phyloP scores from a whole-genome alignment of 352 stramenopile species.

The Phytopythium helicoides region DNA sequence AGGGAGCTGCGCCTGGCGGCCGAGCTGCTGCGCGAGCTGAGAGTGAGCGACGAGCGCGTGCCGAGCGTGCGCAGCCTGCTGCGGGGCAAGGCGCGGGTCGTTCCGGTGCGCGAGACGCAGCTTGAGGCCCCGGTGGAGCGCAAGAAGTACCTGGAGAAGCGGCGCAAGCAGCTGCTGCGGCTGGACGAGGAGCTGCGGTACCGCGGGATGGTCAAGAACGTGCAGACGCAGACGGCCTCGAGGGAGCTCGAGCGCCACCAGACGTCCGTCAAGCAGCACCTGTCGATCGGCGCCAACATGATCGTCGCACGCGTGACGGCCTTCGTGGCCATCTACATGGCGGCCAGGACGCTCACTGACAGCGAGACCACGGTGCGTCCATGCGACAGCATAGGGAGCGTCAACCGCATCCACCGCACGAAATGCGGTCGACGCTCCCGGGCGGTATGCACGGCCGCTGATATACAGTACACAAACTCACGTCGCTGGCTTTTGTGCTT shows the following conservation, averaged over 20 bases:
- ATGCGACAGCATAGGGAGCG: not conserved
- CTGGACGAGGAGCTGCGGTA: conserved; percentile 84
- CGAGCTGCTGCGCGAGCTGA: conserved; percentile 17
- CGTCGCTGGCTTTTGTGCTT: conserved; percentile 16
- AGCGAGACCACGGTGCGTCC: conserved; percentile 69
- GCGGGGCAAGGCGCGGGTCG: conserved; percentile 8
- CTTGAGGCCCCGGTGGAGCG: conserved; percentile 13
- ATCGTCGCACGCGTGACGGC: conserved; percentile 75
- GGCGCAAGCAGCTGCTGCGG: conserved; percentile 60
- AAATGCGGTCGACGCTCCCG: no score
- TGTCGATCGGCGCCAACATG: conserved; percentile 87
- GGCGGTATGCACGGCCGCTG: no score
- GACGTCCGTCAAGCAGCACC: conserved; percentile 67
- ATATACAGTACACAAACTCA: no score
- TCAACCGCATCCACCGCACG: conserved; percentile 10
- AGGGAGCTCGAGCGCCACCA: conserved; percentile 55
- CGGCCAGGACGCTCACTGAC: conserved; percentile 57
- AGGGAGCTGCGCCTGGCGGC: conserved; percentile 22
- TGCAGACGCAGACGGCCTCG: conserved; percentile 43
- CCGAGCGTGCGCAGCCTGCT: conserved; percentile 23
- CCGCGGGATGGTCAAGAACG: conserved; percentile 66
- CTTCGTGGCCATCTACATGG: conserved; percentile 81
- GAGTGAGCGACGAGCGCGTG: conserved; percentile 14
- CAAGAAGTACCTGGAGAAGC: conserved; percentile 39
- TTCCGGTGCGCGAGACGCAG: not conserved